These are phyloP conservation scores for Ophiostoma triangulosporum DNA, from an alignment of 2,329 filamentous ascomycete species.

Conservation along the genomic window DNA sequence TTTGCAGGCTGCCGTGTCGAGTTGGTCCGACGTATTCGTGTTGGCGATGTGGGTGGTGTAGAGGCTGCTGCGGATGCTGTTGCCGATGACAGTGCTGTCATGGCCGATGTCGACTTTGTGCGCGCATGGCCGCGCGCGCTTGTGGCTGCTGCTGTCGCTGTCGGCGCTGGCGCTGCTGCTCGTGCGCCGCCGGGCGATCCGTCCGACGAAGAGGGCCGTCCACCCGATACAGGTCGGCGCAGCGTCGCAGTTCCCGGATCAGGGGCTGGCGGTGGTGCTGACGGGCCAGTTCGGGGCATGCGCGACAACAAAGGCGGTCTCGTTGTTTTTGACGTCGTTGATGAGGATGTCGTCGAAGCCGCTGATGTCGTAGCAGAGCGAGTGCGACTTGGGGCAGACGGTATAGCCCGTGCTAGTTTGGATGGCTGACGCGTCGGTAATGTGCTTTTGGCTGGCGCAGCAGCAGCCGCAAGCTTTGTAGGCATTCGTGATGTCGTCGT, in stretches of 20 bases:
- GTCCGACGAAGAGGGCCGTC: neutral
- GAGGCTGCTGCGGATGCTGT: neutral
- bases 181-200: neutral
- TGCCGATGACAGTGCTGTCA: neutral
- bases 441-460: neutral
- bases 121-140: constrained; percentile 7
- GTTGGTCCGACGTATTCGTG: too few relatives aligned
- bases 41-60: neutral
- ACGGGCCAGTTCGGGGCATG: neutral
- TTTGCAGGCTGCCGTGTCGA: too few relatives aligned
- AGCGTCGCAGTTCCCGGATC: constrained; percentile 7
- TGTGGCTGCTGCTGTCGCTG: neutral
- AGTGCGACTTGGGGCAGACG: neutral
- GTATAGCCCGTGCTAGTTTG: neutral
- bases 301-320: constrained; percentile 8
- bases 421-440: neutral
- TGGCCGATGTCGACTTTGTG: constrained; percentile 12
- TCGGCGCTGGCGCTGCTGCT: neutral
- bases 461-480: neutral
- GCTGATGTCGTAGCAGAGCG: neutral
- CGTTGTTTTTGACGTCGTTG: neutral
- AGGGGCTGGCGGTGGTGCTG: neutral
- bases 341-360: neutral
- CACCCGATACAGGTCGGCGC: constrained; percentile 15
- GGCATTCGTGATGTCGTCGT: neutral